Conservation (phyloP, 2,329 filamentous ascomycete genomes). For the Zasmidium citrigriseum region DNA sequence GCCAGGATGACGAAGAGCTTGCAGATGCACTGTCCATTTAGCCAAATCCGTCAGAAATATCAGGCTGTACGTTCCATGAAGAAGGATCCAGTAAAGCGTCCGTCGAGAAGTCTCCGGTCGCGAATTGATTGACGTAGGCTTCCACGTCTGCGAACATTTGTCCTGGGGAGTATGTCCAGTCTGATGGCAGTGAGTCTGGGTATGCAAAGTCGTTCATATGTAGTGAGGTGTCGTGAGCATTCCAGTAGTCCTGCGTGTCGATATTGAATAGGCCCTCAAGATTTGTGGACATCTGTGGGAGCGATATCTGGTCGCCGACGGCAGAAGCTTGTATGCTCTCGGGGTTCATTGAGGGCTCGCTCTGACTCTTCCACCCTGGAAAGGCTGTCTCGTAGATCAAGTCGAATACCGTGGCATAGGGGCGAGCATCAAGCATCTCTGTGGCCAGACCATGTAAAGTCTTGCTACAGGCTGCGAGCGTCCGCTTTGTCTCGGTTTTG, state of each 20-base stretch:
- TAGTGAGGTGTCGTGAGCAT: background rate
- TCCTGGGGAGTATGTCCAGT: slow-evolving; percentile 13
- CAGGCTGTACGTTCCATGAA: slow-evolving; percentile 2
- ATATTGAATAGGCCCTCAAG: no score
- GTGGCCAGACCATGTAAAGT: slow-evolving; percentile 1
- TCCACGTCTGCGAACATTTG: slow-evolving; percentile 12
- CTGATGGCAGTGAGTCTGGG: background rate
- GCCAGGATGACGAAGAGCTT: no score
- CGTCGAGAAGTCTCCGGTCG: slow-evolving; percentile 8
- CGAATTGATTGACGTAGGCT: slow-evolving; percentile 11
- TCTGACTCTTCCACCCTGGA: slow-evolving; percentile 6
- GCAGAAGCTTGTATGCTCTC: background rate
- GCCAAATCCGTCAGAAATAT: background rate
- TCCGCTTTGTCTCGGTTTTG: background rate
- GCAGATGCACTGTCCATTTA: background rate
- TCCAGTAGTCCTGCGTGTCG: background rate
- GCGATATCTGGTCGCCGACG: no score
- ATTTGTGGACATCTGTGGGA: no score
- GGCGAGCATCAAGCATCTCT: slow-evolving; percentile 7
- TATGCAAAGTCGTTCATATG: no score
- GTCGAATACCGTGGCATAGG: slow-evolving; percentile 10
- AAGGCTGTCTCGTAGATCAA: slow-evolving; percentile 4
- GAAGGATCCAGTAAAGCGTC: slow-evolving; percentile 7
- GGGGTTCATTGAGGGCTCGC: background rate
- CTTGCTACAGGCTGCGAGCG: slow-evolving; percentile 3